These are phyloP conservation scores for Lignosus rhinocerotis DNA, from an alignment of 1,284 basidiomycete genomes.

Conservation along the genomic window DNA sequence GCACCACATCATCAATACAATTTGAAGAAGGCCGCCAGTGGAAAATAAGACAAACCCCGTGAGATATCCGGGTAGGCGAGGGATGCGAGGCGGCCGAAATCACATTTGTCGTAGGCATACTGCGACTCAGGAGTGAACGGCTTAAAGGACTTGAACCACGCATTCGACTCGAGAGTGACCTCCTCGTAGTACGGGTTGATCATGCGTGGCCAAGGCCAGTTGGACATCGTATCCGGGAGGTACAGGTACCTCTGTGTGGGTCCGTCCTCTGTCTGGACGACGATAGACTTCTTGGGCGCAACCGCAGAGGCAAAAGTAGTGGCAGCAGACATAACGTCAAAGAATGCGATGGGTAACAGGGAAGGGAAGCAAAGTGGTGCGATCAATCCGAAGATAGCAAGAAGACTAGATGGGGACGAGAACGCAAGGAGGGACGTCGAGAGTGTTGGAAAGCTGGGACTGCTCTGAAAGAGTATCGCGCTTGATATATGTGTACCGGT, in stretches of 20 bases:
- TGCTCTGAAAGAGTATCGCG: not conserved
- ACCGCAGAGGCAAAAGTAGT: not conserved
- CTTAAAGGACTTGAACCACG: slow-evolving; percentile 35
- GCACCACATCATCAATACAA: not conserved
- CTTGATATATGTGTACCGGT: not conserved
- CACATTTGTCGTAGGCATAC: slow-evolving; percentile 34
- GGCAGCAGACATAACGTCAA: not conserved
- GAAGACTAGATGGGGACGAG: not conserved
- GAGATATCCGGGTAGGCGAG: slow-evolving; percentile 26
- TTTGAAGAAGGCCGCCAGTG: not conserved
- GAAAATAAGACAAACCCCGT: slow-evolving; percentile 18
- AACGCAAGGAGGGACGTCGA: not conserved
- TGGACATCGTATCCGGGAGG: slow-evolving; percentile 18
- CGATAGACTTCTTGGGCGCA: not conserved
- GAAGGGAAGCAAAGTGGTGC: not conserved
- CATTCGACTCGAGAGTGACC: slow-evolving; percentile 29
- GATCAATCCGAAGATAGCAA: not conserved
- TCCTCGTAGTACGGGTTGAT: slow-evolving; percentile 27
- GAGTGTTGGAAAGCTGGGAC: not conserved
- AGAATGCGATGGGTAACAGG: slow-evolving; percentile 41
- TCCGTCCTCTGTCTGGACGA: slow-evolving; percentile 28
- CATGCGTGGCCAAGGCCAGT: slow-evolving; percentile 21
- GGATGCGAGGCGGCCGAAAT: slow-evolving; percentile 32
- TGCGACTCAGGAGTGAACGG: slow-evolving; percentile 32
- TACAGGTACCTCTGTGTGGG: not conserved